Base-by-base conservation (phyloP, 768 basidiomycete genomes). In the Lactarius vividus region DNA sequence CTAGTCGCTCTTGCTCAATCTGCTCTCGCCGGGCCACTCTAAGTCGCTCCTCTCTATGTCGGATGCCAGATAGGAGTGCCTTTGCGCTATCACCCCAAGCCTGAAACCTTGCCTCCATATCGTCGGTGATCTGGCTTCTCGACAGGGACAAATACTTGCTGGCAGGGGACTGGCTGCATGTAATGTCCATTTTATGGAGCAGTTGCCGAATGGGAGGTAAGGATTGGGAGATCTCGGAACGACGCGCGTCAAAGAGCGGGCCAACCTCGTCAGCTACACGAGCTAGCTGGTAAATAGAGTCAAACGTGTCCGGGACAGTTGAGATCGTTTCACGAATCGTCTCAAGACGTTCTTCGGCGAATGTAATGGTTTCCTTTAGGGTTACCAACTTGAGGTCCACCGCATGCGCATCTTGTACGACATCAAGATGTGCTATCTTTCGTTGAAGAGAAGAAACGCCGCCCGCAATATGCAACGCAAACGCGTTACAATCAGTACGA, bases 401-500 rank as follows among this genome's bases (percentile, higher is more conserved):
- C 10, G 52, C 61, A 15, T 35, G 58, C 13, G 64, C 70, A 23
- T 52, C 49, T 16, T 40, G 68, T 13, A 60, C 62, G 10, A 64
- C 44, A 8, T 64, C 64, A 7, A 70, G 53, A 49, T 63, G n/a
- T 29, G 31, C 40, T 26, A 53, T n/a, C 35, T 55, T 69, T 10
- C 57, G 68, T 35, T 65, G 54, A 29, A 69, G 76, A 46, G 75
- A 72, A 42, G 82, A 77, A 29, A 70, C 62, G 18, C 54, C 57
- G 44, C 52, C 40, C 20, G 58, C 56, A 28, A 70, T 26, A 37
- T 55, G 60, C 77, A 92, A 84, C 57, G 85, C 77, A 70, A 85
- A 85, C n/a, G 83, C 75, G 73, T 94, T 92, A 54, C 83, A 83
- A 73, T 91, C 87, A 15, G 82, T 73, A 35, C 92, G 87, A 64